phyloP scores from a whole-genome alignment of 73 alveolate genomes.

The Breviolum minutum region DNA sequence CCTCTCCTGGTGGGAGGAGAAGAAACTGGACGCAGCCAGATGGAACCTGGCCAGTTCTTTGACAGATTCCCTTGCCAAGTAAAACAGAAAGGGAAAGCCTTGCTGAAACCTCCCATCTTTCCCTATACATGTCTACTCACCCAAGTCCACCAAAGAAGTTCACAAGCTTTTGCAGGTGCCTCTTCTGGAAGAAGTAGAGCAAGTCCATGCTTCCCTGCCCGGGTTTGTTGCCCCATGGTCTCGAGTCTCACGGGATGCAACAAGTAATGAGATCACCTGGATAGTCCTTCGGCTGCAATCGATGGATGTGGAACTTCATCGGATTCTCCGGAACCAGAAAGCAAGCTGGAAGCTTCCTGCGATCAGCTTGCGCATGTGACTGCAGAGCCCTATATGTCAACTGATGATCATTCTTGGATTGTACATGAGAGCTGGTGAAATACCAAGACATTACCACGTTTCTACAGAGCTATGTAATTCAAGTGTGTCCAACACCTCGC shows the following conservation, averaged over 20 bases:
- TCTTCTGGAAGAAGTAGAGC: slow-evolving; percentile 62
- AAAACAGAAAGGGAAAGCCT: no score
- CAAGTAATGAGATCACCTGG: neutral
- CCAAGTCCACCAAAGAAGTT: no score
- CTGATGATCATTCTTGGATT: neutral
- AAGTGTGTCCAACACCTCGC: neutral
- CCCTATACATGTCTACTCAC: no score
- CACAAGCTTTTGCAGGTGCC: neutral
- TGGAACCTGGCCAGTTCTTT: slow-evolving; percentile 42
- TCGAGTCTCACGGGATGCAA: no score
- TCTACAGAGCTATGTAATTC: no score
- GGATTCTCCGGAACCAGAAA: neutral
- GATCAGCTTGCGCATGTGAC: neutral
- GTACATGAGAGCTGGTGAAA: no score
- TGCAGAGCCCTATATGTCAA: neutral
- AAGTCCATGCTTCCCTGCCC: slow-evolving; percentile 25
- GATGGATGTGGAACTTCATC: slow-evolving; percentile 16
- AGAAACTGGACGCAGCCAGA: slow-evolving; percentile 20
- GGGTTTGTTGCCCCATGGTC: neutral
- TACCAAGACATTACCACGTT: no score
- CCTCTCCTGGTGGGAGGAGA: slow-evolving; percentile 61
- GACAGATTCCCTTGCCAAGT: neutral
- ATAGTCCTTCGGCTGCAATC: slow-evolving; percentile 22
- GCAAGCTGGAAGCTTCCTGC: slow-evolving; percentile 61
- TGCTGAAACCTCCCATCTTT: no score